These are phyloP conservation scores for Fusarium napiforme DNA, from an alignment of 2,329 filamentous ascomycete genomes.

Conservation along the genomic window DNA sequence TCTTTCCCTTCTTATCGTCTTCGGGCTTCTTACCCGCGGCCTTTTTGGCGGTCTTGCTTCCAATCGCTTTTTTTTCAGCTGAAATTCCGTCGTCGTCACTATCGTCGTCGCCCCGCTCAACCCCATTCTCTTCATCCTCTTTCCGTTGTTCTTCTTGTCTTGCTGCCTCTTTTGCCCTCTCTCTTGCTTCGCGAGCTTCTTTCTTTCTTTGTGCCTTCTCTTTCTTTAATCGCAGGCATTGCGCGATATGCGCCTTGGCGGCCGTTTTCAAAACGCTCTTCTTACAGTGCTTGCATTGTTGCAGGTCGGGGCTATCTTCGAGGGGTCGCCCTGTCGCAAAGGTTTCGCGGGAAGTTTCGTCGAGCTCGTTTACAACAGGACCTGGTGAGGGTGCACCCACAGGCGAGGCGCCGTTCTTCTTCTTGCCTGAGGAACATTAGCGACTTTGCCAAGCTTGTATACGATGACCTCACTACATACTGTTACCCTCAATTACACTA, in stretches of 20 bases:
- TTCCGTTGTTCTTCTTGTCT: conserved; percentile 66
- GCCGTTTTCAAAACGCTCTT: conserved; percentile 82
- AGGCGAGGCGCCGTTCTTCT: conserved; percentile 58
- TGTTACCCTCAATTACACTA: conserved; percentile 70
- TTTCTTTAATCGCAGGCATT: conserved; percentile 86
- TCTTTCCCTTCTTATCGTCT: conserved; percentile 77
- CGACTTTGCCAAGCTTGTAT: background rate
- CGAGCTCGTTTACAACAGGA: conserved; percentile 73
- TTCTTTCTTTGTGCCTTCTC: conserved; percentile 83
- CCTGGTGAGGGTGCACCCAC: conserved; percentile 60
- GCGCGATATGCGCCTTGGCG: conserved; percentile 82
- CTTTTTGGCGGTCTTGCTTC: conserved; percentile 66
- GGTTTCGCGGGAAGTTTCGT: conserved; percentile 79
- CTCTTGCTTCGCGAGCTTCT: conserved; percentile 76
- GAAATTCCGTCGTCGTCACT: conserved; percentile 57
- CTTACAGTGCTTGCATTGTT: conserved; percentile 94
- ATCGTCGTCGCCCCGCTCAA: conserved; percentile 62
- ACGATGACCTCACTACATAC: conserved; percentile 53
- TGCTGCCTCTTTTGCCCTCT: conserved; percentile 72
- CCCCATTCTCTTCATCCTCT: conserved; percentile 59
- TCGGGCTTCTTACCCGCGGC: conserved; percentile 75
- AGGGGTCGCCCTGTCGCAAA: conserved; percentile 86
- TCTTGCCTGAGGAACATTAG: conserved; percentile 61
- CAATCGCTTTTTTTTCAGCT: conserved; percentile 55
- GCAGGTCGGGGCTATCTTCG: conserved; percentile 80